These are phyloP conservation scores for Ogataea thermomethanolica DNA, from an alignment of 805 yeast species.

Conservation along the genomic window DNA sequence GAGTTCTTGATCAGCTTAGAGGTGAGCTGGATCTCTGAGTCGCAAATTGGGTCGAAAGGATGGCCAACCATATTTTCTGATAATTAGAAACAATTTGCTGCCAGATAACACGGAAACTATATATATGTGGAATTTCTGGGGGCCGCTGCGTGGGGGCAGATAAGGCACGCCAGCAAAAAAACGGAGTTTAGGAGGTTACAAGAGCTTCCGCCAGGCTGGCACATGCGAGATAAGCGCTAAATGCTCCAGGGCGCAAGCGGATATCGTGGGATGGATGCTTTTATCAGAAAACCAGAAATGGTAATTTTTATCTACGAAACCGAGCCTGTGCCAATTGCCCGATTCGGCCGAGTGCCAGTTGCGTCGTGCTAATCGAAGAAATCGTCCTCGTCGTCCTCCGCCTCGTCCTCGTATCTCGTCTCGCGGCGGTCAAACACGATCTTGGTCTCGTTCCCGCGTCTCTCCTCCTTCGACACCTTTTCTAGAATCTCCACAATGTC, in stretches of 20 bases:
- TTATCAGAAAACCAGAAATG: too few species aligned
- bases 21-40: conserved; percentile 54
- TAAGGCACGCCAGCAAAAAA: background rate
- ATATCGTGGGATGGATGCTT: too few species aligned
- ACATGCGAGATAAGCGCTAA: too few species aligned
- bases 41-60: conserved; percentile 41
- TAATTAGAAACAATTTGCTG: background rate
- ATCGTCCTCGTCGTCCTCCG: conserved; percentile 29
- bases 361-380: conserved; percentile 30
- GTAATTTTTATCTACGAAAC: background rate
- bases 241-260: too few species aligned
- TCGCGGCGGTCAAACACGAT: conserved; percentile 56
- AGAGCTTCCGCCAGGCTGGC: too few species aligned
- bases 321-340: background rate
- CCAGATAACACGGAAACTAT: background rate
- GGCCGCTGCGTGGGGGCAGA: background rate
- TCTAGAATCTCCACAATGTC: conserved; percentile 82
- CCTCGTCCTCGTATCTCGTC: conserved; percentile 19
- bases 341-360: background rate
- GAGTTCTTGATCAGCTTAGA: conserved; percentile 58
- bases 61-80: conserved; percentile 15
- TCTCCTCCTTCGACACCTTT: conserved; percentile 72
- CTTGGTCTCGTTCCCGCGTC: conserved; percentile 56
- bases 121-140: background rate
- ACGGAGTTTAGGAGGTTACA: too few species aligned